Base-by-base conservation (phyloP, 768 basidiomycete genomes). In the Mycena haematopus region DNA sequence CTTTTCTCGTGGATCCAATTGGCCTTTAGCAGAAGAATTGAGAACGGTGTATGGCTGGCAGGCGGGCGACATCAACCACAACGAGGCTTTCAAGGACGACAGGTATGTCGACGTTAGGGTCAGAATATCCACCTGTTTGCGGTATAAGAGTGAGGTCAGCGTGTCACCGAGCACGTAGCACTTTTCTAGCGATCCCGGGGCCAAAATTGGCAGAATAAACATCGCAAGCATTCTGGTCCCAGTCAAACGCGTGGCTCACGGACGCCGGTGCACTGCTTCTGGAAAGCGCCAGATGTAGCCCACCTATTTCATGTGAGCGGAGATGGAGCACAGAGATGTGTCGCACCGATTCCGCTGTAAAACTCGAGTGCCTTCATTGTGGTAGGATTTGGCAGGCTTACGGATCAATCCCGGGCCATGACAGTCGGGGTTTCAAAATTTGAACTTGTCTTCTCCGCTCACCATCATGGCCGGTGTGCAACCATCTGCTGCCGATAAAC, bases 21-120 rank as follows among this genome's bases (percentile, higher is more conserved):
- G 84, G 11, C 89, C 91, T 76, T 87, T 88, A 10, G 89, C 88
- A 15, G 81, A 77, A 4, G 90, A 86, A 69, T 91, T 92, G 54
- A 94, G 76, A 2, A 91, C 84, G 0, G 92, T 93, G 69, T 93
- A 93, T 0, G 92, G 92, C 69, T 93, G 92, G 72, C 92, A 94
- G 8, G 91, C 86, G 6, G 92, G 92, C 0, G 92, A 93, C 47
- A 92, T 73, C 19, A 93, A 81, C 92, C 92, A 93, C 6, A 92
- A 71, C 63, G 87, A 74, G 19, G 90, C 88, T 55, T 82, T 62
- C 25, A 83, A 75, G 21, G 67, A 58, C 14, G 80, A 76, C 7
- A 93, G 74, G 17, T 77, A 73, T 2, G 74, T 49, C 1, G 86
- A 81, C 6, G 80, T 78, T 24, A 94, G 77, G 0, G 77, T 79